Evolutionary conservation across 768 basidiomycete species (phyloP).

Genomic region (Mycena olivaceomarginata): DNA sequence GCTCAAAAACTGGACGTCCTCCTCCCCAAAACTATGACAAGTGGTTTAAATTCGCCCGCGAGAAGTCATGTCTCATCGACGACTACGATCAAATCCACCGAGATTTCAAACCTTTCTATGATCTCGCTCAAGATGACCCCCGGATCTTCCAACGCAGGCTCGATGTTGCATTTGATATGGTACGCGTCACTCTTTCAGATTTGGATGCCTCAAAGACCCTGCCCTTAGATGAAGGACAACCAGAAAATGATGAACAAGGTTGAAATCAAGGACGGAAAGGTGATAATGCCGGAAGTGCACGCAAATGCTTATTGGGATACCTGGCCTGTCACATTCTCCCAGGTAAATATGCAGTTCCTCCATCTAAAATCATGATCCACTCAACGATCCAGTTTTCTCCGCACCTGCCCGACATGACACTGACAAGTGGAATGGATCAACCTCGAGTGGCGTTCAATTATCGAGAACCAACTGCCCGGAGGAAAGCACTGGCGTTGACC

Average conservation of each 20-base stretch:
- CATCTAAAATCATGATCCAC: not conserved
- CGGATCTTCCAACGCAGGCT: constrained; percentile 10
- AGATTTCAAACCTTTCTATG: constrained; percentile 33
- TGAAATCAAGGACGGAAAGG: constrained; percentile 1
- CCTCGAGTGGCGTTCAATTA: constrained; percentile 34
- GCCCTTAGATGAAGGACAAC: constrained; percentile 6
- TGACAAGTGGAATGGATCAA: constrained; percentile 28
- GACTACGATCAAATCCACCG: constrained; percentile 30
- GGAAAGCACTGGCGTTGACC: not conserved
- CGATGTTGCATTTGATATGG: not conserved
- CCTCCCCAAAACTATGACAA: constrained; percentile 28
- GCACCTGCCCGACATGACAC: constrained; percentile 20
- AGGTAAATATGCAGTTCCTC: not conserved
- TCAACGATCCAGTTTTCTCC: constrained; percentile 15
- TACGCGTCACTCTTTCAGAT: not conserved
- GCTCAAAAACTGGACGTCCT: constrained; percentile 4
- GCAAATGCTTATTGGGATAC: constrained; percentile 4
- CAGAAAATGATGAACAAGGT: not conserved
- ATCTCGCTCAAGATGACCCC: constrained; percentile 25
- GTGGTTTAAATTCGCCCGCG: constrained; percentile 28
- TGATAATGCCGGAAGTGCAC: not conserved
- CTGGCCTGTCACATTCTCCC: constrained; percentile 13
- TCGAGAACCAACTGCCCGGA: constrained; percentile 1
- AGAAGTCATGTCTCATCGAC: constrained; percentile 35
- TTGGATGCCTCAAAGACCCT: not conserved